A percentile compares a stretch with the other conserved stretches of the same genome.
Evolutionary conservation across 2,329 filamentous ascomycete genomes (phyloP).

Genomic region (Beauveria varroae): DNA sequence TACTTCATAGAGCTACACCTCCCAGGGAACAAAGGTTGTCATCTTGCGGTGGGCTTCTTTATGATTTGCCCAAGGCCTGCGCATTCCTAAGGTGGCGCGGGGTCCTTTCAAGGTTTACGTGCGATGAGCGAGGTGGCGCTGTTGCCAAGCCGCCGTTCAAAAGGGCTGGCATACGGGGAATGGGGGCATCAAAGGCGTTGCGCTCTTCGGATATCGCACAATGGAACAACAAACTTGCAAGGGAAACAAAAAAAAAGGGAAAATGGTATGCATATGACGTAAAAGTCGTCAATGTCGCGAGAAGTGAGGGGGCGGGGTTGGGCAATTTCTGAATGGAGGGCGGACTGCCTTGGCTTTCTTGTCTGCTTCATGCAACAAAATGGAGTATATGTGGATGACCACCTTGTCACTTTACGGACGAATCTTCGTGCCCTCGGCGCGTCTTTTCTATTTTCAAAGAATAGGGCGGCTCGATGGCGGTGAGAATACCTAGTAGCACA

Average conservation of each 20-base stretch:
- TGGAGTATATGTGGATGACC: not conserved
- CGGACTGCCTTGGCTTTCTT: not conserved
- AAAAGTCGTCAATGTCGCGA: not conserved
- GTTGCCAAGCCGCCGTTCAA: not conserved
- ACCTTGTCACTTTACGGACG: not conserved
- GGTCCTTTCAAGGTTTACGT: not conserved
- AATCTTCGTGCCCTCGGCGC: not conserved
- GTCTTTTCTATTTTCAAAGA: not conserved
- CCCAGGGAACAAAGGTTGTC: not conserved
- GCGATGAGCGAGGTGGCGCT: not conserved
- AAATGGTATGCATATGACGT: constrained; percentile 5
- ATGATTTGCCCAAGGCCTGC: not conserved
- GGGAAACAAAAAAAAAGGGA: not conserved
- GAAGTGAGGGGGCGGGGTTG: not conserved
- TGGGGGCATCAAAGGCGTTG: not conserved
- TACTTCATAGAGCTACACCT: not conserved
- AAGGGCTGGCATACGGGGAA: not conserved
- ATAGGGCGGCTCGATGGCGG: not conserved
- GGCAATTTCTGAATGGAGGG: too few species aligned
- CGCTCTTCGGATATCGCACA: not conserved
- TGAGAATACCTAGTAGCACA: not conserved
- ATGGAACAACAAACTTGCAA: not conserved
- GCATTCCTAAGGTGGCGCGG: constrained; percentile 2
- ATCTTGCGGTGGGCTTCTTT: not conserved
- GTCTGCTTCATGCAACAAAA: not conserved